A percentile compares a stretch with the other conserved stretches of the same genome.
phyloP scores from a whole-genome alignment of 441 rosid species.

The Gossypium schwendimanii region DNA sequence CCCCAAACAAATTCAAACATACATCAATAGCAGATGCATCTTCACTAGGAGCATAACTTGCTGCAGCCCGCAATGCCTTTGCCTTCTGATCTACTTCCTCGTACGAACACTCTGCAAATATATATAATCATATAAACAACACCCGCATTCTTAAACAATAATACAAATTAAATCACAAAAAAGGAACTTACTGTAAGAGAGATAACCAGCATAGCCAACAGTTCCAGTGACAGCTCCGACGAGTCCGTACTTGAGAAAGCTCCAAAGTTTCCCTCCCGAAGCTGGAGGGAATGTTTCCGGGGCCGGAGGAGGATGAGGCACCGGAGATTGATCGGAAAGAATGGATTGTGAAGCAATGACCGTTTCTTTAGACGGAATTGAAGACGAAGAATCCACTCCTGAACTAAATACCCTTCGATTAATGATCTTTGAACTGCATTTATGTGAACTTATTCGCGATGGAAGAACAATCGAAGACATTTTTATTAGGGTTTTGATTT shows the following conservation, averaged over 20 bases:
- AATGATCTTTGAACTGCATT: not conserved
- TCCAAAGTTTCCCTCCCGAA: constrained; percentile 34
- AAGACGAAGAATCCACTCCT: constrained; percentile 22
- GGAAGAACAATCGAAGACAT: constrained; percentile 41
- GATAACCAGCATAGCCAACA: constrained; percentile 48
- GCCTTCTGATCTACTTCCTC: constrained; percentile 67
- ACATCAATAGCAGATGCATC: constrained; percentile 53
- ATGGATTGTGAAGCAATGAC: constrained; percentile 34
- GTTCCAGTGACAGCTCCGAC: constrained; percentile 51
- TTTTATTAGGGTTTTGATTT: not conserved
- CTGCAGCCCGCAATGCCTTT: constrained; percentile 55
- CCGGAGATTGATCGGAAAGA: constrained; percentile 32
- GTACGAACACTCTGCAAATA: constrained; percentile 48
- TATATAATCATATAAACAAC: not conserved
- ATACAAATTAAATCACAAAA: not conserved
- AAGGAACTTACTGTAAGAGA: constrained; percentile 29
- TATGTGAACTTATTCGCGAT: constrained; percentile 24
- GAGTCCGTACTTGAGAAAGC: constrained; percentile 50
- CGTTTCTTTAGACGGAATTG: constrained; percentile 33
- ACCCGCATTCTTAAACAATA: not conserved
- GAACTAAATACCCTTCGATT: constrained; percentile 31
- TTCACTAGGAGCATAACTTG: constrained; percentile 23
- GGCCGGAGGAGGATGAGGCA: constrained; percentile 16
- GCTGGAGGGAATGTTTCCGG: constrained; percentile 19
- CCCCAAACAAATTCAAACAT: constrained; percentile 12